phyloP scores from a whole-genome alignment of 768 basidiomycete genomes.

The Leccinum disarticulatum region DNA sequence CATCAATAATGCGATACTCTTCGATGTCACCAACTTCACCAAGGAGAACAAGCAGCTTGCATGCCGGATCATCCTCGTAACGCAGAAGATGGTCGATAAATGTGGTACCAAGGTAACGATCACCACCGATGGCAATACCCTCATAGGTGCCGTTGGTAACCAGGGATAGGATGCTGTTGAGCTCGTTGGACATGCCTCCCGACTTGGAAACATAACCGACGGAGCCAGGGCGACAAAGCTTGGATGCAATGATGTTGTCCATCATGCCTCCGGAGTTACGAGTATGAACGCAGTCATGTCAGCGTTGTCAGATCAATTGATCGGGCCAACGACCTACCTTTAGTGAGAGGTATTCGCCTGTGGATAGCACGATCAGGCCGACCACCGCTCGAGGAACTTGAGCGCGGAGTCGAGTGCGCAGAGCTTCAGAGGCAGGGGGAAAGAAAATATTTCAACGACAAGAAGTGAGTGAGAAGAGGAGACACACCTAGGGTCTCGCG shows the following conservation, averaged over 20 bases:
- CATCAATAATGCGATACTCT: slow-evolving; percentile 98
- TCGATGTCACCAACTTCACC: slow-evolving; percentile 99
- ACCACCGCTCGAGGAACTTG: too few species aligned
- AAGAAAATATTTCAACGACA: too few species aligned
- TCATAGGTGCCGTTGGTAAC: slow-evolving; percentile 98
- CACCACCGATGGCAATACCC: slow-evolving; percentile 99
- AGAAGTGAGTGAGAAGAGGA: too few species aligned
- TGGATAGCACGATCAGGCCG: too few species aligned
- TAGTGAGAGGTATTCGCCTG: too few species aligned
- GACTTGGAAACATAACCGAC: slow-evolving; percentile 99
- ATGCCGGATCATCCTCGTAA: slow-evolving; percentile 94
- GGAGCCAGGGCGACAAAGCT: slow-evolving; percentile 96
- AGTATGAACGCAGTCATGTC: slow-evolving; percentile 3
- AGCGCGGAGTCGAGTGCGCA: too few species aligned
- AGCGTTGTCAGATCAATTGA: background rate
- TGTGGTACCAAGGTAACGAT: slow-evolving; percentile 96
- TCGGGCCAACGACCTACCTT: slow-evolving; percentile 19
- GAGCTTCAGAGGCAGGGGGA: too few species aligned
- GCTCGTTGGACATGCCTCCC: slow-evolving; percentile 99
- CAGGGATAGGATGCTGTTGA: slow-evolving; percentile 98
- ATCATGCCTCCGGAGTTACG: slow-evolving; percentile 64
- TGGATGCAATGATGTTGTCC: slow-evolving; percentile 99
- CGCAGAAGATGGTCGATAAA: slow-evolving; percentile 99
- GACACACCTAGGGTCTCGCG: too few species aligned
- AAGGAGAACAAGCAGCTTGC: slow-evolving; percentile 98